Conservation (phyloP, 495 filamentous ascomycete species). For the Rostrohypoxylon terebratum region DNA sequence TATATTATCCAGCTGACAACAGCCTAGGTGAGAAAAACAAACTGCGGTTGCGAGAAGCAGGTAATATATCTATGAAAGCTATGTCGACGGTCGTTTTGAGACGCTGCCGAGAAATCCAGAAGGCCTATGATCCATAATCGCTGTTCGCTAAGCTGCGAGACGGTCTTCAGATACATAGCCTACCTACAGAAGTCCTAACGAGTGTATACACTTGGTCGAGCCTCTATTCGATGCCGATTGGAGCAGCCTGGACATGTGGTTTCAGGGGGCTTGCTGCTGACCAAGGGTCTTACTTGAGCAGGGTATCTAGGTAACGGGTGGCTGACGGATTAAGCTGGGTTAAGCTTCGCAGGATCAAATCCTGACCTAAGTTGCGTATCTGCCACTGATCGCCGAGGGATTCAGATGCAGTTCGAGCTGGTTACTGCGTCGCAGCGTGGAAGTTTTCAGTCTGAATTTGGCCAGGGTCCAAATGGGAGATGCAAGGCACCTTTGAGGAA, state of each 20-base stretch:
- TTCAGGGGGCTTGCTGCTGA: slow-evolving; percentile 42
- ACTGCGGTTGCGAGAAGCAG: slow-evolving; percentile 11
- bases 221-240: slow-evolving; percentile 25
- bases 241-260: slow-evolving; percentile 26
- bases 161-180: slow-evolving; percentile 27
- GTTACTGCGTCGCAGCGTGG: slow-evolving; percentile 11
- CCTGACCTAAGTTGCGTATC: slow-evolving; percentile 23
- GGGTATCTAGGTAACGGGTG: slow-evolving; percentile 3
- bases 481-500: slow-evolving; percentile 24
- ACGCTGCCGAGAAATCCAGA: slow-evolving; percentile 27
- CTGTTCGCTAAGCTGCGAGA: slow-evolving; percentile 30
- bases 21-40: slow-evolving; percentile 16
- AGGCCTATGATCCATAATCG: slow-evolving; percentile 23
- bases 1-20: slow-evolving; percentile 5
- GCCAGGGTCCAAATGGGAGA: slow-evolving; percentile 7
- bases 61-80: slow-evolving; percentile 33
- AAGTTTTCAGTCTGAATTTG: neutral
- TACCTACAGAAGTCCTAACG: slow-evolving; percentile 32
- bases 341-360: slow-evolving; percentile 39
- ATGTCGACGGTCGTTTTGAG: slow-evolving; percentile 7
- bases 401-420: slow-evolving; percentile 19
- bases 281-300: slow-evolving; percentile 23
- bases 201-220: slow-evolving; percentile 12
- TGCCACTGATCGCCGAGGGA: slow-evolving; percentile 32
- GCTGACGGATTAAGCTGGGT: slow-evolving; percentile 19